phyloP scores from a whole-genome alignment of 2,329 filamentous ascomycete genomes.

The Ilyonectria destructans region DNA sequence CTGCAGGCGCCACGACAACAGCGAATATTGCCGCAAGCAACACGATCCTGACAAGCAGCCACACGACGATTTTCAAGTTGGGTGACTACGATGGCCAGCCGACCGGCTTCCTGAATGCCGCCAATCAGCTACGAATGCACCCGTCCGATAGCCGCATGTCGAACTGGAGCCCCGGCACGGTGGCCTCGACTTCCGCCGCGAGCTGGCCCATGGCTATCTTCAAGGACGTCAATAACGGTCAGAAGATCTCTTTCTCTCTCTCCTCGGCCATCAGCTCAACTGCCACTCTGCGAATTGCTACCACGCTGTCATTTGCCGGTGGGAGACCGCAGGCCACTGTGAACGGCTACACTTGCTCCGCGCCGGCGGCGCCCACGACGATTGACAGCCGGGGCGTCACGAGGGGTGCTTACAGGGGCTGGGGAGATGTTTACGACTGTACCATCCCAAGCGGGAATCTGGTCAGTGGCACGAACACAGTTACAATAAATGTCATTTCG shows the following conservation, averaged over 20 bases:
- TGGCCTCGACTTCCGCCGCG: slow-evolving; percentile 1
- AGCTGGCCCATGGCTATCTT: slow-evolving; percentile 23
- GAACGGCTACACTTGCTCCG: slow-evolving; percentile 20
- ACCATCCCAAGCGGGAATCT: slow-evolving; percentile 18
- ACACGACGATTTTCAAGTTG: slow-evolving; percentile 21
- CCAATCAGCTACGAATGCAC: slow-evolving; percentile 22
- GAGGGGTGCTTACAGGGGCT: slow-evolving; percentile 16
- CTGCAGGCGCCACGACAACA: slow-evolving; percentile 9
- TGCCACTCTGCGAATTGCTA: slow-evolving; percentile 16
- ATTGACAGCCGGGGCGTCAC: slow-evolving; percentile 20
- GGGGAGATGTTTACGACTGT: slow-evolving; percentile 18
- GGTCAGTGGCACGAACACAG: slow-evolving; percentile 13
- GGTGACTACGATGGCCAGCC: slow-evolving; percentile 23
- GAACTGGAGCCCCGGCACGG: slow-evolving; percentile 18
- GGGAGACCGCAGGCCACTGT: slow-evolving; percentile 17
- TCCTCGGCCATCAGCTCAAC: slow-evolving; percentile 12
- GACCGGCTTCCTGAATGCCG: slow-evolving; percentile 16
- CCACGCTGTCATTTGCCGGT: slow-evolving; percentile 16
- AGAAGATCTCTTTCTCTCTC: slow-evolving; percentile 15
- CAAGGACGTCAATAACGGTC: slow-evolving; percentile 24
- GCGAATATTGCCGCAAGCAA: slow-evolving; percentile 19
- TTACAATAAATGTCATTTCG: slow-evolving; percentile 20
- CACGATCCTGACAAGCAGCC: slow-evolving; percentile 17
- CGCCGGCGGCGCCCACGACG: slow-evolving; percentile 9
- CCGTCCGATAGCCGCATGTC: slow-evolving; percentile 23